Base-by-base conservation (phyloP, 2,329 filamentous ascomycete genomes). In the Lasiodiplodia sp. region DNA sequence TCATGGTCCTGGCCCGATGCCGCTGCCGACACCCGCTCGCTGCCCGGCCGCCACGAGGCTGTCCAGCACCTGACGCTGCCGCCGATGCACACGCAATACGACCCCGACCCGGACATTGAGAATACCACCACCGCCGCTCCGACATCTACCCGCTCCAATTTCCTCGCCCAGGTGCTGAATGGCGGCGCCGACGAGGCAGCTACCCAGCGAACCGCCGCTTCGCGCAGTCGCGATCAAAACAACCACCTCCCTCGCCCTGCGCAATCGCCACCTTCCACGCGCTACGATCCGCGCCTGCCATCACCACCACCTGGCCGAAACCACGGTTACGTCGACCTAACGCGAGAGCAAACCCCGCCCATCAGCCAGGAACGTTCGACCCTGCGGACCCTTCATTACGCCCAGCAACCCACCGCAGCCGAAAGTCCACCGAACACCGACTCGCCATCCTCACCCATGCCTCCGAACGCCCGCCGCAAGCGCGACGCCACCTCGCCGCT, bases 261-360 rank as follows among this genome's bases (percentile, higher is more conserved):
- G 12, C 78, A 16, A 76, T 40, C 57, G 38, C 37, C 57, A 47
- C 37, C 14, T 16, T 47, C 21, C 11, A 34, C 31, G 31, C 57
- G 31, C 57, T 18, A 62, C 40, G 7, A 23, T 7, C 52, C 65
- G 16, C 56, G 44, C 18, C 37, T 66, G 21, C 64, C 37, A 14
- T n/a, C 64, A 21, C 31, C 56, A 21, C 53, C 14, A 18, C 28
- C 21, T 6, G n/a, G 49, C 16, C 63, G 28, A 12, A 34, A n/a
- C 44, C 66, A 78, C 67, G 77, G 77, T 69, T 79, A 78, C 64
- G 78, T 80, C 66, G 78, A 80, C 72, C 72, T 80, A 23, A 68
- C 69, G 23, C 63, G 57, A 57, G 69, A 69, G 47, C 52, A 44
- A 5, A 60, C 69, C 7, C 66, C 68, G 2, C 68, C 69, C 6